These are phyloP conservation scores for Mycena crocata DNA, from an alignment of 768 basidiomycete species.

Conservation along the genomic window DNA sequence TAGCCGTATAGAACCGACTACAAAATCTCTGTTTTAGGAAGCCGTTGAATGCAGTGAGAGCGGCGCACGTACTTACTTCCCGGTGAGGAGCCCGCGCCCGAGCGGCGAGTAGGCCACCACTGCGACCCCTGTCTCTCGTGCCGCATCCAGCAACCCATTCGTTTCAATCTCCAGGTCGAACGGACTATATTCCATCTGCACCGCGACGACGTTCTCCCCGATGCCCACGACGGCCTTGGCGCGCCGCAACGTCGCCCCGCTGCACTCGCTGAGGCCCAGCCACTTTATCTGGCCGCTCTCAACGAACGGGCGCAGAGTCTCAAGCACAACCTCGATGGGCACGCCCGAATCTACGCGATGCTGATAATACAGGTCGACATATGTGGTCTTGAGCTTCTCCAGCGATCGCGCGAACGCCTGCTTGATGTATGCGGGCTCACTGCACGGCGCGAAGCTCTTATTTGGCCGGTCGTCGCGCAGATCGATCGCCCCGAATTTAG, in stretches of 20 bases:
- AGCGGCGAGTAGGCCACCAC: conserved; percentile 49
- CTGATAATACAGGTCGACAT: conserved; percentile 45
- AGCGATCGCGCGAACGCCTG: conserved; percentile 32
- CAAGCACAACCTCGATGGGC: conserved; percentile 47
- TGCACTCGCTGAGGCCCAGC: conserved; percentile 51
- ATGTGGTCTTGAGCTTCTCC: conserved; percentile 31
- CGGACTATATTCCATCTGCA: too few species aligned
- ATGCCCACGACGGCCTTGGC: conserved; percentile 43
- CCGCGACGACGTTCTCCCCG: conserved; percentile 42
- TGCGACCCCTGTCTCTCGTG: conserved; percentile 43
- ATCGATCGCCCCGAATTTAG: conserved; percentile 41
- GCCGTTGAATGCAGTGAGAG: conserved; percentile 42
- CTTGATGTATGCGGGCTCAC: conserved; percentile 35
- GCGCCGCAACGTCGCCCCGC: conserved; percentile 41
- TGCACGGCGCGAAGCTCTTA: conserved; percentile 23
- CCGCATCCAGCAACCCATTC: conserved; percentile 41
- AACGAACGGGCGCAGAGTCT: conserved; percentile 48
- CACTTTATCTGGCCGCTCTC: conserved; percentile 44
- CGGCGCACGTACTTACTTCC: conserved; percentile 33
- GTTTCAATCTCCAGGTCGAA: conserved; percentile 43
- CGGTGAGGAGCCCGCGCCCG: conserved; percentile 51
- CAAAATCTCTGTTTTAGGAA: too few species aligned
- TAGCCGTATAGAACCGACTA: too few species aligned
- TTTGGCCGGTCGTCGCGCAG: conserved; percentile 21
- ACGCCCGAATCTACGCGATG: conserved; percentile 47